Percentiles rank a stretch among this genome's conserved stretches.
phyloP scores from a whole-genome alignment of 176 grass and related monocot species.

The Urochloa ruziziensis region DNA sequence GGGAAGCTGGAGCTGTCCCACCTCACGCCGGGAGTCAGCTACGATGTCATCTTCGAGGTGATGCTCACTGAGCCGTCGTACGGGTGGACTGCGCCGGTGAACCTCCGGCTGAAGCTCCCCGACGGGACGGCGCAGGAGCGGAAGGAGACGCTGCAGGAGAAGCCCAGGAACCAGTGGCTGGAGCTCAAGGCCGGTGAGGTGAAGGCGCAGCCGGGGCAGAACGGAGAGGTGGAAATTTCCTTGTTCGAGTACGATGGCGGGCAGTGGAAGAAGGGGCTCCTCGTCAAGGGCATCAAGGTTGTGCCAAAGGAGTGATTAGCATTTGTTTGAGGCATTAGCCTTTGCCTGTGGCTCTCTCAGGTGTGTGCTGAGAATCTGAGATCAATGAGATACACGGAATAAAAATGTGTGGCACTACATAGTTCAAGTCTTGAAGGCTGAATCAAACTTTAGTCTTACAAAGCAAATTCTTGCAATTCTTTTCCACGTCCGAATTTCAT shows the following conservation, averaged over 20 bases:
- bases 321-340: neutral
- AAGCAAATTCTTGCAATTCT: neutral
- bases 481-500: too few relatives aligned
- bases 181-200: conserved; percentile 40
- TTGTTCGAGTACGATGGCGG: conserved; percentile 40
- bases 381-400: neutral
- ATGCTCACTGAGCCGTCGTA: conserved; percentile 16
- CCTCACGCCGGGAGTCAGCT: conserved; percentile 46
- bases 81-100: conserved; percentile 40
- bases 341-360: neutral
- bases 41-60: conserved; percentile 31
- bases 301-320: conserved; percentile 27
- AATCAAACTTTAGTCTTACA: neutral
- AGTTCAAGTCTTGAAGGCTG: neutral
- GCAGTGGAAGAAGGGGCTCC: conserved; percentile 49
- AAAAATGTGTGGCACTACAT: neutral
- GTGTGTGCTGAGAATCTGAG: neutral
- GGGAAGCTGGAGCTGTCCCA: conserved; percentile 43
- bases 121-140: conserved; percentile 30
- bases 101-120: conserved; percentile 47
- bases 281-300: conserved; percentile 51
- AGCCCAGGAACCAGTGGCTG: conserved; percentile 29
- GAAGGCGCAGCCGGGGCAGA: conserved; percentile 24
- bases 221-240: conserved; percentile 44
- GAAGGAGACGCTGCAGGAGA: conserved; percentile 46